Base-by-base conservation (phyloP, 192 early-diverging fungal species). In the Coemansia asiatica region DNA sequence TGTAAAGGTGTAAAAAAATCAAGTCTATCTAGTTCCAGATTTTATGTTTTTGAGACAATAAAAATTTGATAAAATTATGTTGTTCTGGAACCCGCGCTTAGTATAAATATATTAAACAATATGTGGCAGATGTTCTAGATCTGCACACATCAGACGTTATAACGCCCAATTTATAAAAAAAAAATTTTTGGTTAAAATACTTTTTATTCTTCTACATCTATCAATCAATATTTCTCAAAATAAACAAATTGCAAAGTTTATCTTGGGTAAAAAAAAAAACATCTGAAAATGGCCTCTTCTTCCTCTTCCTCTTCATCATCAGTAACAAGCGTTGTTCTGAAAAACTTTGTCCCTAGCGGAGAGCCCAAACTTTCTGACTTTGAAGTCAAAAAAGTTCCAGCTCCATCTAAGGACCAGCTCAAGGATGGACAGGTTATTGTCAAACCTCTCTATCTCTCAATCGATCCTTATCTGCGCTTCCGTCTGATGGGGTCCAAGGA, bases 391-490 rank as follows among this genome's bases (percentile, higher is more conserved):
- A 18, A 27, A n/a, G 56, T 33, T 6, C 56, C 56, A 2, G 56
- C 56, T 4, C 56, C 56, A 10, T 36, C 15, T 4, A 59, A 59
- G 35, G 64, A 58, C 23, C 63, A 69, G 50, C 75, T 76, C 21
- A 56, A 58, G 23, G 58, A 59, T 5, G 40, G 44, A 27, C 65
- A 77, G 28, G 64, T 71, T 0, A 55, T 90, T 18, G 23, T 91
- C 5, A 87, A 85, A 26, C 85, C 82, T 47, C 80, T 90, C 16
- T 89, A 81, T 71, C 60, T 90, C 40, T 91, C 89, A 1, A 65
- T 91, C 15, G 91, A 93, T 63, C 91, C 89, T 1, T 92, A 92
- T 74, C 87, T 89, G 87, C 78, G 85, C 56, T 72, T 79, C 26
- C 87, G 92, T 53, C 90, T 95, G 87, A 70, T 83, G 40, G 69